phyloP scores from a whole-genome alignment of 2,329 filamentous ascomycete species.

The Fusarium sp. region DNA sequence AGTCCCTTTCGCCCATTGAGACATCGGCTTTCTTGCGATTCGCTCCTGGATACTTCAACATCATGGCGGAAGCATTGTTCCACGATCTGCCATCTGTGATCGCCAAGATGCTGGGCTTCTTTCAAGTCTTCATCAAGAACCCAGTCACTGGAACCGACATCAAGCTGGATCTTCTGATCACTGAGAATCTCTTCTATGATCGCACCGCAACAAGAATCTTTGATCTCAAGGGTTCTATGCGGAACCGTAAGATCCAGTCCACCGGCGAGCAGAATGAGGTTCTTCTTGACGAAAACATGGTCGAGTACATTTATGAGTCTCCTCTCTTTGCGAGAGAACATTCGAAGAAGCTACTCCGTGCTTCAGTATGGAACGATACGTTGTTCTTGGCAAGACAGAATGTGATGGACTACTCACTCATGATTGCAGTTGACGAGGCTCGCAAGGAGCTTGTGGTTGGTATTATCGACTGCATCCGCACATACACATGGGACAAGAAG shows the following conservation, averaged over 20 bases:
- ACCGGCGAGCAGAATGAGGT: constrained; percentile 98
- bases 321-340: constrained; percentile 96
- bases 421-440: constrained; percentile 95
- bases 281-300: constrained; percentile 96
- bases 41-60: constrained; percentile 95
- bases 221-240: constrained; percentile 97
- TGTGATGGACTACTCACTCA: constrained; percentile 98
- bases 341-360: constrained; percentile 90
- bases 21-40: constrained; percentile 95
- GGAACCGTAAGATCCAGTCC: constrained; percentile 95
- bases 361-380: constrained; percentile 97
- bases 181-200: constrained; percentile 99
- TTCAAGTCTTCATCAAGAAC: constrained; percentile 97
- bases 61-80: constrained; percentile 96
- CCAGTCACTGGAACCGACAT: constrained; percentile 91
- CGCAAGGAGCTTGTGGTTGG: constrained; percentile 94
- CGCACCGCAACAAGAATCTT: constrained; percentile 90
- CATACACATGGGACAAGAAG: constrained; percentile 99
- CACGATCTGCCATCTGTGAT: constrained; percentile 96
- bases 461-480: constrained; percentile 98
- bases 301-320: constrained; percentile 98
- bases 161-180: constrained; percentile 92
- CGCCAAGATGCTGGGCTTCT: constrained; percentile 99
- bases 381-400: constrained; percentile 94
- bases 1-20: constrained; percentile 90